Evolutionary conservation across 768 basidiomycete species (phyloP), one percentile per base, ranked within the genome.

Genomic region (Suillus fuscotomentosus): DNA sequence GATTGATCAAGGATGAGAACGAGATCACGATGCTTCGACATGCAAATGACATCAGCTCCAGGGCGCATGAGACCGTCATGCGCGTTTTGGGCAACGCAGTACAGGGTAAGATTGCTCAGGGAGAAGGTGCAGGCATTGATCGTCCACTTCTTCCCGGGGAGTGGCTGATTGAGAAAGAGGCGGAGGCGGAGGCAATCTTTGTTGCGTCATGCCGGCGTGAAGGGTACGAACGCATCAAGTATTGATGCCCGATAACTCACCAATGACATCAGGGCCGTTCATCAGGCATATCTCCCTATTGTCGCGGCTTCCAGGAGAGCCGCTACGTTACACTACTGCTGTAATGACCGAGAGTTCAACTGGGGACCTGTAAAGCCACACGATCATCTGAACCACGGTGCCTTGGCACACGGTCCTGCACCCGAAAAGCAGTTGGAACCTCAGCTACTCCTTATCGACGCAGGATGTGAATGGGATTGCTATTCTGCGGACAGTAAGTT

Each of bases 11-110:
- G 78, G 88, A 89, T 41, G 72, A 78, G 5, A 73, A 81, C 51
- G 97, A 98, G 76, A 86, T 99, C 60, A 81, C 80, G 10, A 77
- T 84, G 61, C 95, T 99, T 72, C 81, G 82, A 62, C 84, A 84
- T 60, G 97, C 97, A 0, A 95, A 93, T 71, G 83, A 84, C 61
- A 94, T 99, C 69, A 93, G 92, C 69, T 94, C 92, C 0, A 82
- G 88, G 3, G 97, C 97, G 5, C 97, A 98, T 68, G 93, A 95
- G 76, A 84, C 87, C 8, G 87, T 98, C 59, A 99, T 98, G 97
- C 83, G 92, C 9, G 88, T 97, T 10, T 83, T 97, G 15, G 95
- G 95, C 3, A 77, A 82, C 56, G 88, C 88, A 4, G 90, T 90
- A 22, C 84, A 85, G 60, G 83, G 83, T 20, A 80, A 81, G 60